Conservation (phyloP, 495 filamentous ascomycete genomes). For the Penicillium antarcticum region DNA sequence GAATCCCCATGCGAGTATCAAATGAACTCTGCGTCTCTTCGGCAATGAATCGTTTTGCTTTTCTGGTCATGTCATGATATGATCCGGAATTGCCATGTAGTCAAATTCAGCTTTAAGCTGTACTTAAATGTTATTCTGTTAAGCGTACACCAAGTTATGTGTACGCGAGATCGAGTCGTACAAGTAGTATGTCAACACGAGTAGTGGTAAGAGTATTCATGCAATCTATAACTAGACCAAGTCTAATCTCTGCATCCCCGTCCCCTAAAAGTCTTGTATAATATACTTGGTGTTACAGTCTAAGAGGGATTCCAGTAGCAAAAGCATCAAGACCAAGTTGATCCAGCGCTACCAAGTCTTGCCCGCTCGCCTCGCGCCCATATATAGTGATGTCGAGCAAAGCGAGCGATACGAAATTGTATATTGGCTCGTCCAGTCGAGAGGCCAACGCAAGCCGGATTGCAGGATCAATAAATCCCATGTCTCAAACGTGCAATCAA, state of each 20-base stretch:
- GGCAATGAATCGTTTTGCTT: conserved; percentile 1
- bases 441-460: neutral
- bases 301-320: neutral
- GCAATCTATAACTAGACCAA: neutral
- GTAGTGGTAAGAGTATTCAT: neutral
- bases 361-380: neutral
- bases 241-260: neutral
- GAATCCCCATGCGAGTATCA: conserved; percentile 16
- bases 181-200: too few relatives aligned
- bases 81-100: neutral
- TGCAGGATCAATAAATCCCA: neutral
- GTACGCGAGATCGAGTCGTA: too few relatives aligned
- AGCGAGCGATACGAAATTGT: neutral
- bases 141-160: too few relatives aligned
- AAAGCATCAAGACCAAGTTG: neutral
- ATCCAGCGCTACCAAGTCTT: neutral
- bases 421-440: neutral
- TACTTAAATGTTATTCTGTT: neutral
- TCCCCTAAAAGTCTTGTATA: neutral
- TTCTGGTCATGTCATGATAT: neutral
- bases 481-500: neutral
- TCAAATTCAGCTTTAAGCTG: neutral
- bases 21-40: conserved; percentile 1
- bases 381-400: neutral
- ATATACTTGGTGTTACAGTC: neutral